Conservation (phyloP, 2,329 filamentous ascomycete genomes). For the Aaosphaeria arxii region DNA sequence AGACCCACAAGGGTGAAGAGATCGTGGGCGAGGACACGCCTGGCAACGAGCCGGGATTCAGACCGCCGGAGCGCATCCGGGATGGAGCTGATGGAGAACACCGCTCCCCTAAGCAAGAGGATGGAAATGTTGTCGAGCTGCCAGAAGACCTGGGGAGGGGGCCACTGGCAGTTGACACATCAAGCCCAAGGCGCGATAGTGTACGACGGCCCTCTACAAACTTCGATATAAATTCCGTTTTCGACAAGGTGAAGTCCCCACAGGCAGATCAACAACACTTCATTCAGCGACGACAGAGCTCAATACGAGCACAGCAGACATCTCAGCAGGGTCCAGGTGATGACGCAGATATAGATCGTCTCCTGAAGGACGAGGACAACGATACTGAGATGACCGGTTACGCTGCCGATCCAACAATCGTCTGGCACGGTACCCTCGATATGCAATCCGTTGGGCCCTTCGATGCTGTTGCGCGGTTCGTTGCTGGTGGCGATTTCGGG, state of each 20-base stretch:
- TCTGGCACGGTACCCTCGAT: conserved; percentile 40
- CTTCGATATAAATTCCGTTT: conserved; percentile 85
- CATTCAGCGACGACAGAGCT: conserved; percentile 51
- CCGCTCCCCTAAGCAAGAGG: conserved; percentile 14
- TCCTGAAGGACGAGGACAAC: conserved; percentile 78
- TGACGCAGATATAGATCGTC: conserved; percentile 85
- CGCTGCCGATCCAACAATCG: conserved; percentile 67
- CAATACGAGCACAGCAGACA: conserved; percentile 40
- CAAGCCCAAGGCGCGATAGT: conserved; percentile 20
- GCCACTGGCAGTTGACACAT: conserved; percentile 36
- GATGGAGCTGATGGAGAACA: conserved; percentile 19
- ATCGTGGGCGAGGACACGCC: conserved; percentile 69
- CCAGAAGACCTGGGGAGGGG: conserved; percentile 27
- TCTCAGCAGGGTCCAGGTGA: conserved; percentile 58
- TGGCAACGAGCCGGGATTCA: conserved; percentile 16
- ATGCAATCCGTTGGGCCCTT: conserved; percentile 80
- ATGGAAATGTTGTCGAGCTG: conserved; percentile 22
- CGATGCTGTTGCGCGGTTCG: conserved; percentile 72
- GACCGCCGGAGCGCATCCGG: conserved; percentile 22
- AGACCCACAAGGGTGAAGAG: conserved; percentile 95
- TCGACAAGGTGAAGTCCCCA: conserved; percentile 78
- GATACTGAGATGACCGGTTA: conserved; percentile 76
- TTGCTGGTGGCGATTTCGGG: conserved; percentile 78
- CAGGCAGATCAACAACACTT: conserved; percentile 48
- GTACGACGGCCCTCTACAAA: conserved; percentile 55